A percentile compares a stretch with the other conserved stretches of the same genome.
Conservation (phyloP, 2,329 filamentous ascomycete species). For the Trichophyton schoenleinii region DNA sequence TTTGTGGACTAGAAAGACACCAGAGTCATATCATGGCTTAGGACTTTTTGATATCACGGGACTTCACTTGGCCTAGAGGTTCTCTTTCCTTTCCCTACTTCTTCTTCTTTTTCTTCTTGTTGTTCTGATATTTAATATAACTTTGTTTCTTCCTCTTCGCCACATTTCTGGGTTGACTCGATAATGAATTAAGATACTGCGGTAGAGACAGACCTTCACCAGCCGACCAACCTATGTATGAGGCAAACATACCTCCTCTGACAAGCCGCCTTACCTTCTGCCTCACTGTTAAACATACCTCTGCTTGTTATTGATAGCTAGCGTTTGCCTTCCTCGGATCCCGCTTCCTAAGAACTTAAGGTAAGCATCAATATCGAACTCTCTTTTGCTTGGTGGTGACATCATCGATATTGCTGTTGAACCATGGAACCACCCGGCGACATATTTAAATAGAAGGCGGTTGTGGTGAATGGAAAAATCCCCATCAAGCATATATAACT, state of each 20-base stretch:
- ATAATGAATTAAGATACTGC: background rate
- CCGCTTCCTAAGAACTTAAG: background rate
- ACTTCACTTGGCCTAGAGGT: background rate
- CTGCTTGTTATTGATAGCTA: background rate
- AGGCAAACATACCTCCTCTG: background rate
- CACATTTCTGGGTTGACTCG: background rate
- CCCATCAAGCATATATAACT: background rate
- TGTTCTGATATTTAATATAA: background rate
- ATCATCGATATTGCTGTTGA: background rate
- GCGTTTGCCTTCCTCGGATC: background rate
- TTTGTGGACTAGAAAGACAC: too few species aligned
- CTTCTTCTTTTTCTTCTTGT: background rate
- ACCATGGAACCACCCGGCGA: background rate
- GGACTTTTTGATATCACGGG: background rate
- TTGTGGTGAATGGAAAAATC: background rate
- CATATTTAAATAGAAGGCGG: background rate
- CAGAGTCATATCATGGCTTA: too few species aligned
- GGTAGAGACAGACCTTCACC: background rate
- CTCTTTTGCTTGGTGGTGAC: background rate
- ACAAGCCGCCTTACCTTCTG: background rate
- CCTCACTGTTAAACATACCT: background rate
- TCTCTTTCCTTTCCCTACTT: too few species aligned
- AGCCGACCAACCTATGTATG: background rate
- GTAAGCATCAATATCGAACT: background rate
- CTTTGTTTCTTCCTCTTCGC: background rate